Evolutionary conservation across 352 stramenopile species (phyloP), one percentile per base, ranked within the genome.

Genomic region (Globisporangium paddicum): DNA sequence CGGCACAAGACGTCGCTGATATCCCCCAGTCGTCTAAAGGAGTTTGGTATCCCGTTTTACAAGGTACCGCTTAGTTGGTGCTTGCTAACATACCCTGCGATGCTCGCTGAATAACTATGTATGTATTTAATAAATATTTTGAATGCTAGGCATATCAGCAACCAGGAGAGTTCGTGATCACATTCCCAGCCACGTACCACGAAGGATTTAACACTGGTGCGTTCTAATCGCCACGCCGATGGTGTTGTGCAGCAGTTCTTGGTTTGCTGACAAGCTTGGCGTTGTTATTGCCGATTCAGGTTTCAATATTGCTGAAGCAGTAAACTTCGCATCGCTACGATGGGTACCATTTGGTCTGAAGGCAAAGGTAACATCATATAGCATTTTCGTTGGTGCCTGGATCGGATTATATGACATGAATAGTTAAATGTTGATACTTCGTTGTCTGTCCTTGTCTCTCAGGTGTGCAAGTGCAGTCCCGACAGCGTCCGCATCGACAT

Each of bases 1-100:
- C 87, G 93, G 0, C 93, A 98, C 77, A 98, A 98, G 62, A 97
- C 90, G 19, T 96, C 81, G 9, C 68, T 98, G 45, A 87, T 98
- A 42, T 96, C 89, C 2, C 91, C 91, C 2, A 63, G 73, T 14
- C 68, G 85, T 13, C 76, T 98, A 8, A 77, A 85, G 57, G 77
- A 93, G 54, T 91, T 91, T 54, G 77, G 82, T 5, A 85, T 98
- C 3, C 86, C 82, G 8, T 96, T 83, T 50, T 84, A 82, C 52
- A 90, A 77, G 44, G 77, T 77, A 19, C 2, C 28, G 28, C 6
- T 30, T 46, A 16, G 37, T 26, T 41, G 49, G n/a, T 14, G n/a
- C 25, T 46, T 25, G 23, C 9, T 8, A 45, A 25, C 6, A 32
- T 32, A 32, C 6, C n/a, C 28, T 32, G 28, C 28, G 28, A 3